Conservation (phyloP, 345 rosid species). For the Erodium maritimum region DNA sequence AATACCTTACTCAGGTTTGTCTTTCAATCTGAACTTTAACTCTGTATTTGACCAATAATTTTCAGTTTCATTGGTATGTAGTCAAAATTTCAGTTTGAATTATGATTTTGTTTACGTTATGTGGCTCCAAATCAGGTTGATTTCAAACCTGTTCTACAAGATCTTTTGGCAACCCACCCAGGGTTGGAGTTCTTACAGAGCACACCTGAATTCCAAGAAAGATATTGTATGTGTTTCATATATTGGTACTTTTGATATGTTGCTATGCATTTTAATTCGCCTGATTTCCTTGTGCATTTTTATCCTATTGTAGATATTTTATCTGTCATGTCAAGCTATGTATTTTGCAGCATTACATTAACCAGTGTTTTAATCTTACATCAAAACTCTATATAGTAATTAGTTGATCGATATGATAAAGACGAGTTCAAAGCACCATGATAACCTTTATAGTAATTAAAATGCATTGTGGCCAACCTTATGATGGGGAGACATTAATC, state of each 20-base stretch:
- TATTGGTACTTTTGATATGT: background rate
- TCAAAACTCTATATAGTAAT: too few relatives aligned
- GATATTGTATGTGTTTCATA: slow-evolving; percentile 53
- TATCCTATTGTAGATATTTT: too few relatives aligned
- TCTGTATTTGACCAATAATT: background rate
- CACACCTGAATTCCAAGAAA: slow-evolving; percentile 82
- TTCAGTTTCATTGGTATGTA: background rate
- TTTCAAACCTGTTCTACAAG: slow-evolving; percentile 74
- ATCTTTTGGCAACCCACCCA: slow-evolving; percentile 70
- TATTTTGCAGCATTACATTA: too few relatives aligned
- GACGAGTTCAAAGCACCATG: too few relatives aligned
- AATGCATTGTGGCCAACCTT: too few relatives aligned
- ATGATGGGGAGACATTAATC: too few relatives aligned
- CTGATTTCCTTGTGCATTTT: too few relatives aligned
- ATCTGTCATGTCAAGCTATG: too few relatives aligned
- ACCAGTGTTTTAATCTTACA: too few relatives aligned
- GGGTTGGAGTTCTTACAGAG: slow-evolving; percentile 68
- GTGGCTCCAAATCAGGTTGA: slow-evolving; percentile 46
- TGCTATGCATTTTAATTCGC: background rate
- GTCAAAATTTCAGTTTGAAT: too few relatives aligned
- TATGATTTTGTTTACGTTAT: slow-evolving; percentile 1
- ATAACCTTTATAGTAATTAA: too few relatives aligned
- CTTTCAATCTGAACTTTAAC: background rate
- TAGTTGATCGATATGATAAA: too few relatives aligned
- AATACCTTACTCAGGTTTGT: slow-evolving; percentile 56